Base-by-base conservation (phyloP, 495 filamentous ascomycete genomes). In the Aspergillus asperescens region DNA sequence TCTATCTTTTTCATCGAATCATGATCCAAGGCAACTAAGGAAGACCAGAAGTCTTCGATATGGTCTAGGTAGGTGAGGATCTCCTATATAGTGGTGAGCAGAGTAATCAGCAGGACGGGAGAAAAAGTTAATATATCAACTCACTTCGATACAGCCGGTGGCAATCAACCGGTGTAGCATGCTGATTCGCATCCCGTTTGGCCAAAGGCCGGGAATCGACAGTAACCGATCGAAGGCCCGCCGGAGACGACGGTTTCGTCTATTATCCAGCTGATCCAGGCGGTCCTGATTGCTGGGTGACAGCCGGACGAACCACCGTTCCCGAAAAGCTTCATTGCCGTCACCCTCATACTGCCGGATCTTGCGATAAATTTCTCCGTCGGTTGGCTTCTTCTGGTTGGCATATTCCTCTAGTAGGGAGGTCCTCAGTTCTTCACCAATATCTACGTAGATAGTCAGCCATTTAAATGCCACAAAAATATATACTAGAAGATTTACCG, bases 281-380 rank as follows among this genome's bases (percentile, higher is more conserved):
- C 53, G 61, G 13, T 49, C 55, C 23, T 40, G 20, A n/a, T 66
- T 69, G 34, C 52, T 64, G 1, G 46, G 12, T 24, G 46, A 59
- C 10, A 69, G 42, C 20, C 60, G 55, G 9, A 42, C 42, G 18
- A 31, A 54, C 63, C 50, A 70, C 12, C 60, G 58, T 22, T 62
- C 52, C 42, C 57, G 29, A 44, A 64, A 68, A 28, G 20, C 43
- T 24, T 37, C 37, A 55, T 64, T 69, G 37, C 29, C 29, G 24
- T 66, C 48, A 23, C 46, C 7, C 50, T 68, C 20, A 48, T 74
- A 74, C 52, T 71, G 53, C 3, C 65, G 62, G 23, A 72, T 61
- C 56, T 74, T 73, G 8, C 60, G 48, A 50, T 72, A 76, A 19
- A 76, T 65, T 32, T 74, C 64, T 12, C 69, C 58, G 48, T 72